Conservation (phyloP, 768 basidiomycete genomes). For the Mycena galericulata region DNA sequence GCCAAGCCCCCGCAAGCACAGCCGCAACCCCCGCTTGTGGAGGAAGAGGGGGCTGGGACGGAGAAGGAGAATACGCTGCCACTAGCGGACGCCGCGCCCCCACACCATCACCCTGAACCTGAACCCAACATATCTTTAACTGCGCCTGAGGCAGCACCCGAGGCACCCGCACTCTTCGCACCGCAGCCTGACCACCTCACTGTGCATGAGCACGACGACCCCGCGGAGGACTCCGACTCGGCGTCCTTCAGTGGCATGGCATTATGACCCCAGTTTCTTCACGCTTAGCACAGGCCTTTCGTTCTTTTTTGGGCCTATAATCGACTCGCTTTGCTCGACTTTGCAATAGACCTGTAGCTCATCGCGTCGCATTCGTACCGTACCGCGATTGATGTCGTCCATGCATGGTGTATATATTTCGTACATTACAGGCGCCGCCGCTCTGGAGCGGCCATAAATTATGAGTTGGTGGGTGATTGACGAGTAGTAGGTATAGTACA, state of each 20-base stretch:
- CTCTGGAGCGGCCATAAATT: conserved; percentile 5
- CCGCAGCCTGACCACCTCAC: too few relatives aligned
- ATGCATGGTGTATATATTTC: conserved; percentile 10
- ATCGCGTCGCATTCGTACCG: not conserved
- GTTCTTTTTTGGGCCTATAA: not conserved
- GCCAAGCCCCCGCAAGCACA: not conserved
- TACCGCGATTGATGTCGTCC: not conserved
- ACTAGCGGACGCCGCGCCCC: not conserved
- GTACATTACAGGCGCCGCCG: conserved; percentile 11
- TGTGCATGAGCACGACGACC: not conserved
- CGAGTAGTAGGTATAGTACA: not conserved
- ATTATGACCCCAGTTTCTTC: conserved; percentile 7
- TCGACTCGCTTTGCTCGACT: not conserved
- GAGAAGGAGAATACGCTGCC: not conserved
- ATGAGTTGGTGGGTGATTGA: not conserved
- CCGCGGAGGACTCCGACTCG: not conserved
- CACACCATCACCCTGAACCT: not conserved
- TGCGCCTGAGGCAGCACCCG: too few relatives aligned
- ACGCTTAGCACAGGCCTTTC: not conserved
- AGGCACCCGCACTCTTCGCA: too few relatives aligned
- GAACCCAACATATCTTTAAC: too few relatives aligned
- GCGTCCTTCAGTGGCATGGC: conserved; percentile 19
- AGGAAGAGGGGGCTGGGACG: conserved; percentile 4
- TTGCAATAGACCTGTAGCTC: too few relatives aligned
- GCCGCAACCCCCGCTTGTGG: not conserved